These are phyloP conservation scores for Aspergillus sp. DNA, from an alignment of 2,329 filamentous ascomycete genomes.

Conservation along the genomic window DNA sequence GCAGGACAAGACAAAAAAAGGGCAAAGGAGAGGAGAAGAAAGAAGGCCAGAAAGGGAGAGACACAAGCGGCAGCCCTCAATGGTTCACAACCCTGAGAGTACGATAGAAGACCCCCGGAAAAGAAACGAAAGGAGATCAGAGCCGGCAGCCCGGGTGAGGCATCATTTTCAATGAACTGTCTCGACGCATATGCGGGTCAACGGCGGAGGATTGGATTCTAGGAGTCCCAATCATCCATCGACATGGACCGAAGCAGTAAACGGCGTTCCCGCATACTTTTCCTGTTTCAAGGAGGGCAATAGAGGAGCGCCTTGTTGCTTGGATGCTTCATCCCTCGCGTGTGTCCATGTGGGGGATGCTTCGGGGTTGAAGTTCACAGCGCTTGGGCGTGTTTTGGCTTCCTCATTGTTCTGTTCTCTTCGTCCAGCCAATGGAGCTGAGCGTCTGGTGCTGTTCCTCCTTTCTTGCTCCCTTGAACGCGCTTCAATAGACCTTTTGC, in stretches of 20 bases:
- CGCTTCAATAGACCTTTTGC: constrained; percentile 7
- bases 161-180: constrained; percentile 26
- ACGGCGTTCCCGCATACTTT: constrained; percentile 21
- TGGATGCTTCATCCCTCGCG: constrained; percentile 17
- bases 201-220: constrained; percentile 11
- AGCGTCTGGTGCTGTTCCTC: constrained; percentile 5
- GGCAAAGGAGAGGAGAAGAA: not conserved
- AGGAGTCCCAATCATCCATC: constrained; percentile 5
- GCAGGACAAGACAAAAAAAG: constrained; percentile 1
- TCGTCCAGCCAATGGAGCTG: not conserved
- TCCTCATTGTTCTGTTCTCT: not conserved
- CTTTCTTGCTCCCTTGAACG: constrained; percentile 14
- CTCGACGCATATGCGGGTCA: constrained; percentile 18
- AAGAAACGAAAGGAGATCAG: constrained; percentile 9
- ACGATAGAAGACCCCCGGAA: constrained; percentile 2
- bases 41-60: not conserved
- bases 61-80: constrained; percentile 1
- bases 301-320: constrained; percentile 11
- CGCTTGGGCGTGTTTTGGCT: not conserved
- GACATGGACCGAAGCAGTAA: constrained; percentile 10
- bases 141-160: constrained; percentile 17
- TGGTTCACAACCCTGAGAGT: constrained; percentile 4
- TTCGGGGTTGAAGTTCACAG: too few species aligned
- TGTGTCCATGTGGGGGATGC: not conserved
- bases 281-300: constrained; percentile 20